Conservation (phyloP, 805 yeast genomes). For the Wickerhamomyces bovis region DNA sequence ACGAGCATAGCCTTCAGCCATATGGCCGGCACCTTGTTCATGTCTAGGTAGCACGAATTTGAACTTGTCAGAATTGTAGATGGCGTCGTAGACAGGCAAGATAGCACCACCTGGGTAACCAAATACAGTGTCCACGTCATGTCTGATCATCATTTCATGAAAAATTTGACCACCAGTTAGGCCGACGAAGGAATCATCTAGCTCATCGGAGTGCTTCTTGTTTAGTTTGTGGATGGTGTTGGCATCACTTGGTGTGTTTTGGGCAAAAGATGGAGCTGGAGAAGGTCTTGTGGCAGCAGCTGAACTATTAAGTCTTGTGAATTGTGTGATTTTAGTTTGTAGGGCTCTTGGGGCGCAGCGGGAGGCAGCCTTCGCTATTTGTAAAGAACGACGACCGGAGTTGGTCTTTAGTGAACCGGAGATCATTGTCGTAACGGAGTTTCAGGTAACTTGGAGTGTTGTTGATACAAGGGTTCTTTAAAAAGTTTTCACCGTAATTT, state of each 20-base stretch:
- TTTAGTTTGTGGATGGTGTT: slow-evolving; percentile 1
- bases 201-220: slow-evolving; percentile 16
- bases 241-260: slow-evolving; percentile 7
- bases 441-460: not conserved
- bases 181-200: slow-evolving; percentile 90
- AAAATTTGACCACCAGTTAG: slow-evolving; percentile 97
- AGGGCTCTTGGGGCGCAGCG: not conserved
- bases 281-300: slow-evolving; percentile 17
- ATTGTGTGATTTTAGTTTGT: not conserved
- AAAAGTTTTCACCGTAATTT: not conserved
- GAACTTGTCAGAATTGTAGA: slow-evolving; percentile 83
- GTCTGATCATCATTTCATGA: slow-evolving; percentile 98
- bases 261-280: slow-evolving; percentile 25
- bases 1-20: slow-evolving; percentile 99
- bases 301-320: slow-evolving; percentile 7
- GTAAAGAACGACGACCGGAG: slow-evolving; percentile 14
- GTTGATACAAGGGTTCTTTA: not conserved
- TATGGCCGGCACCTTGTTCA: slow-evolving; percentile 99
- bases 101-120: slow-evolving; percentile 99
- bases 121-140: slow-evolving; percentile 90
- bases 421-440: not conserved
- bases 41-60: slow-evolving; percentile 90
- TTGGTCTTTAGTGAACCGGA: slow-evolving; percentile 12
- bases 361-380: slow-evolving; percentile 3
- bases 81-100: slow-evolving; percentile 95